phyloP scores from a whole-genome alignment of 139 green algal genomes.

The Asterochloris sp. region DNA sequence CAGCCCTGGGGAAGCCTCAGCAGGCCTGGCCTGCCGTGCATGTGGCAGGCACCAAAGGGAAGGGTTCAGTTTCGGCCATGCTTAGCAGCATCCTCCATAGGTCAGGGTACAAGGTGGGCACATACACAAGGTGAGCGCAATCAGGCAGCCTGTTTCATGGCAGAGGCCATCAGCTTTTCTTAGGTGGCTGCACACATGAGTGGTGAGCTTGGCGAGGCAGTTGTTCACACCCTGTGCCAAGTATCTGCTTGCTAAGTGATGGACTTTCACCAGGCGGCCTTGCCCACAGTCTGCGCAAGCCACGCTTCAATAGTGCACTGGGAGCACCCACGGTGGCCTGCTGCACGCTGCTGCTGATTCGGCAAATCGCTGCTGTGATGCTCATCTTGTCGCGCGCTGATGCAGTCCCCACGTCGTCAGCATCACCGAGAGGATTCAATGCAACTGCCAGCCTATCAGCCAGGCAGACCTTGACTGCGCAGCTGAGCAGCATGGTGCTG shows the following conservation, averaged over 20 bases:
- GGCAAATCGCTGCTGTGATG: neutral
- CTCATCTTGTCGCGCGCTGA: neutral
- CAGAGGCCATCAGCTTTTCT: neutral
- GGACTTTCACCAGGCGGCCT: neutral
- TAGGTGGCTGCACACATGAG: neutral
- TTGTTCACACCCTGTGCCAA: neutral
- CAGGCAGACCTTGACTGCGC: constrained; percentile 22
- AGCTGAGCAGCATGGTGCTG: constrained; percentile 17
- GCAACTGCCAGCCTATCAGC: constrained; percentile 31
- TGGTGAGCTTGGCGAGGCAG: neutral
- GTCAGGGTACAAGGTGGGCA: constrained; percentile 57
- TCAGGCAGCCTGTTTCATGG: too few species aligned
- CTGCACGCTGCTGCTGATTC: neutral
- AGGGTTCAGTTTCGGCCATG: constrained; percentile 74
- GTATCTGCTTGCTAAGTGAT: neutral
- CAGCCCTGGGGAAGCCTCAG: constrained; percentile 61
- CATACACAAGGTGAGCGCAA: constrained; percentile 63
- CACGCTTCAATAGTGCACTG: neutral
- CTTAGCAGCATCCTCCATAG: constrained; percentile 56
- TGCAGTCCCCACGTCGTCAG: constrained; percentile 72
- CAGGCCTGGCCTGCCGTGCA: constrained; percentile 52
- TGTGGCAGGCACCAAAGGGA: constrained; percentile 88
- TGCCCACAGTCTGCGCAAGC: neutral
- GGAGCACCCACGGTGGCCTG: neutral
- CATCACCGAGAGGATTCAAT: constrained; percentile 70